Conservation (phyloP, 306 rosid genomes). For the Trichosanthes cucumerina region DNA sequence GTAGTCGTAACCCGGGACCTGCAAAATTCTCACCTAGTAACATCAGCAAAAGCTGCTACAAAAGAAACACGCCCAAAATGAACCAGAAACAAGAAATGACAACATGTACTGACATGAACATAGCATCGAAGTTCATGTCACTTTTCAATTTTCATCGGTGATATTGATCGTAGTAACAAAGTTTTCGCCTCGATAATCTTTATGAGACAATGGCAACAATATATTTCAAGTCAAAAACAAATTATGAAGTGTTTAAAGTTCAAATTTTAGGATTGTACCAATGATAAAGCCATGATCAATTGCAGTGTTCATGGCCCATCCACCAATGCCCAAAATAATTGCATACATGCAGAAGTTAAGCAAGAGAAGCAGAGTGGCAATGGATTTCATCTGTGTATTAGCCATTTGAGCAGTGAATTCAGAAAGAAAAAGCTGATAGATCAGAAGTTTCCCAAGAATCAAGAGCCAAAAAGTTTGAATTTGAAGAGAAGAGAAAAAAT, state of each 20-base stretch:
- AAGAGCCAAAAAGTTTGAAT: conserved; percentile 2
- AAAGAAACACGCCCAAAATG: not conserved
- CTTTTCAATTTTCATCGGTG: not conserved
- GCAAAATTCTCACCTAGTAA: conserved; percentile 4
- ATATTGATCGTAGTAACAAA: not conserved
- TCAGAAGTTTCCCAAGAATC: conserved; percentile 1
- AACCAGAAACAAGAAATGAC: not conserved
- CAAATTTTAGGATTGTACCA: conserved; percentile 26
- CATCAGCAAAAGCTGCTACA: conserved; percentile 2
- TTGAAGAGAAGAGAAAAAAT: not conserved
- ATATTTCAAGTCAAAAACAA: not conserved
- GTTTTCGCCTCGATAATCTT: not conserved
- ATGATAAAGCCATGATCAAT: conserved; percentile 76
- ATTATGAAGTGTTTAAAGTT: not conserved
- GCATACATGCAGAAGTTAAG: conserved; percentile 92
- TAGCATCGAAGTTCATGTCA: not conserved
- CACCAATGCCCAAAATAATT: conserved; percentile 70
- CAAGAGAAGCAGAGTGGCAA: conserved; percentile 58
- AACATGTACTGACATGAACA: not conserved
- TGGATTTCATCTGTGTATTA: conserved; percentile 38
- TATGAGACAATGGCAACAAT: not conserved
- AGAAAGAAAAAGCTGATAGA: conserved; percentile 10
- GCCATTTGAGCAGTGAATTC: conserved; percentile 36
- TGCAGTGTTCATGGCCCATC: conserved; percentile 91
- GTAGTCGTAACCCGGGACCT: conserved; percentile 59